Percentiles rank a stretch among this genome's conserved stretches.
Conservation (phyloP, 2,329 filamentous ascomycete genomes). For the Penicillium sp. region DNA sequence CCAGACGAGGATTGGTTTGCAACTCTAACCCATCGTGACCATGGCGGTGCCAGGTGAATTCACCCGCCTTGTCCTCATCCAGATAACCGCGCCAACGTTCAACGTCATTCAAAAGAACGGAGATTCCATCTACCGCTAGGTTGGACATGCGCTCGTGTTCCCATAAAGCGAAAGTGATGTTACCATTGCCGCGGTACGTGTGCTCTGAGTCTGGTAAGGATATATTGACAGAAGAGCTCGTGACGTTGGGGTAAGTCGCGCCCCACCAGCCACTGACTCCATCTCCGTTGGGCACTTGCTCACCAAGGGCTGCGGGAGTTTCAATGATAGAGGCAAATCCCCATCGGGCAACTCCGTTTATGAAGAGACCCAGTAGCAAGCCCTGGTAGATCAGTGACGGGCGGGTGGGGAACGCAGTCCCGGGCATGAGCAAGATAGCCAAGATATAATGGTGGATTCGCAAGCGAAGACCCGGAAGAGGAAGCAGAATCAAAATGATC, state of each 20-base stretch:
- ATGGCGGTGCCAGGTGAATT: slow-evolving; percentile 55
- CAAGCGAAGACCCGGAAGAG: slow-evolving; percentile 74
- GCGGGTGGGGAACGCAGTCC: slow-evolving; percentile 84
- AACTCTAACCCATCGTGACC: slow-evolving; percentile 44
- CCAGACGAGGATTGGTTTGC: slow-evolving; percentile 24
- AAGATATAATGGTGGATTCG: slow-evolving; percentile 96
- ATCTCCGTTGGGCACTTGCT: slow-evolving; percentile 47
- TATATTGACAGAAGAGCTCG: slow-evolving; percentile 46
- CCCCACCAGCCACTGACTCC: slow-evolving; percentile 47
- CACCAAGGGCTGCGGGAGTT: slow-evolving; percentile 69
- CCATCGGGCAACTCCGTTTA: slow-evolving; percentile 93
- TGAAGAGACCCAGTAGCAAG: slow-evolving; percentile 83
- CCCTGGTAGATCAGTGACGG: slow-evolving; percentile 86
- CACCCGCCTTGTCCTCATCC: slow-evolving; percentile 50
- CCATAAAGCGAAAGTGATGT: slow-evolving; percentile 50
- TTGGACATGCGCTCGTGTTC: slow-evolving; percentile 41
- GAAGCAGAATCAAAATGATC: slow-evolving; percentile 69
- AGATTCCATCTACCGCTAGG: slow-evolving; percentile 57
- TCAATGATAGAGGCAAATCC: slow-evolving; percentile 88
- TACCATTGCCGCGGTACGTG: slow-evolving; percentile 44
- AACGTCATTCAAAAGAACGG: slow-evolving; percentile 64
- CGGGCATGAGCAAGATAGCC: slow-evolving; percentile 80
- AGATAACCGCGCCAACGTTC: slow-evolving; percentile 61
- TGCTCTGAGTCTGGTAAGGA: slow-evolving; percentile 40
- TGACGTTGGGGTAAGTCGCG: slow-evolving; percentile 56